A percentile compares a stretch with the other conserved stretches of the same genome.
These are phyloP conservation scores for Zygoascus flipseniorum DNA, from an alignment of 805 yeast species.

Conservation along the genomic window DNA sequence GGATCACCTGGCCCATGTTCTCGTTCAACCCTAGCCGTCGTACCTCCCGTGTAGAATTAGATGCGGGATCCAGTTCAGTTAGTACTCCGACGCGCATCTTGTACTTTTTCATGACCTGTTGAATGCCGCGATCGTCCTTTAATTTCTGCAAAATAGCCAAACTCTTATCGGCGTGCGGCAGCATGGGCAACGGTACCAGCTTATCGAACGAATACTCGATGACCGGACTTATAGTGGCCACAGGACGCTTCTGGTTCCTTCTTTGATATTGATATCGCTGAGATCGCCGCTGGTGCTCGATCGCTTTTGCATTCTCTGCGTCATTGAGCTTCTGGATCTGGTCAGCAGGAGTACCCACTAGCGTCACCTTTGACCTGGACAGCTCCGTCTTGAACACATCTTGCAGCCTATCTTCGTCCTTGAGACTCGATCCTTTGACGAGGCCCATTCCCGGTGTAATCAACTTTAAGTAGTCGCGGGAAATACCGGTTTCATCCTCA, in stretches of 20 bases:
- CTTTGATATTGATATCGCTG: slow-evolving; percentile 10
- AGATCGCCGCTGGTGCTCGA: slow-evolving; percentile 12
- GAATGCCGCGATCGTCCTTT: slow-evolving; percentile 28
- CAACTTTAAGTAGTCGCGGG: slow-evolving; percentile 25
- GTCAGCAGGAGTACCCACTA: slow-evolving; percentile 25
- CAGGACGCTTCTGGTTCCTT: slow-evolving; percentile 11
- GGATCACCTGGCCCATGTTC: slow-evolving; percentile 28
- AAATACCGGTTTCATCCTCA: slow-evolving; percentile 22
- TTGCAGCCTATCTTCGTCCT: slow-evolving; percentile 10
- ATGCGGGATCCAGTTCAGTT: slow-evolving; percentile 33
- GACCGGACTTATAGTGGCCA: slow-evolving; percentile 3
- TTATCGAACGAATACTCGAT: slow-evolving; percentile 26
- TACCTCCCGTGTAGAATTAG: slow-evolving; percentile 24
- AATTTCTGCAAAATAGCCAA: slow-evolving; percentile 24
- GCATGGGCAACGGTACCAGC: slow-evolving; percentile 23
- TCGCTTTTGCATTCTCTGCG: slow-evolving; percentile 18
- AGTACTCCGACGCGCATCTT: slow-evolving; percentile 29
- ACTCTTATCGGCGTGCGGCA: slow-evolving; percentile 27
- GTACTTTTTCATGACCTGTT: slow-evolving; percentile 29
- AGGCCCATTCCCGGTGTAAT: slow-evolving; percentile 23
- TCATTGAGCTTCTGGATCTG: slow-evolving; percentile 18
- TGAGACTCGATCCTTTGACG: slow-evolving; percentile 12
- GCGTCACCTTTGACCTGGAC: slow-evolving; percentile 19
- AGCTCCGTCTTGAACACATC: slow-evolving; percentile 10
- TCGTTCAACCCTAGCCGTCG: slow-evolving; percentile 28